Evolutionary conservation across 805 yeast species (phyloP).

Genomic region (Saturnispora zaruensis): DNA sequence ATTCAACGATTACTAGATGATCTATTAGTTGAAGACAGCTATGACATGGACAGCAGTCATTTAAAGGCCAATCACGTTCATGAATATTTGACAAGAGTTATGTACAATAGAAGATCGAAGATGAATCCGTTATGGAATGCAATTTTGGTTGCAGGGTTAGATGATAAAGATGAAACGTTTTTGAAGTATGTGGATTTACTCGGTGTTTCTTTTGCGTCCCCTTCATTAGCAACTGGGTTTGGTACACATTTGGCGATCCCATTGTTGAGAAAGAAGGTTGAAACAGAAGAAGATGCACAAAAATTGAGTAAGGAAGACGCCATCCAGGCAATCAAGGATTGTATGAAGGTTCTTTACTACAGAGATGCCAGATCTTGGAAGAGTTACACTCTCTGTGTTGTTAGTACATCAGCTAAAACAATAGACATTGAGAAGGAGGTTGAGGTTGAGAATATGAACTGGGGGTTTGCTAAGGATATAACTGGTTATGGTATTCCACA

Average conservation of each 20-base stretch:
- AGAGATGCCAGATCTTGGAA: slow-evolving; percentile 94
- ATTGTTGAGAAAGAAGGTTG: slow-evolving; percentile 74
- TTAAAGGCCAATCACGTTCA: slow-evolving; percentile 83
- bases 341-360: slow-evolving; percentile 91
- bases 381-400: slow-evolving; percentile 70
- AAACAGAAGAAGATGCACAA: slow-evolving; percentile 64
- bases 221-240: slow-evolving; percentile 90
- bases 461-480: slow-evolving; percentile 86
- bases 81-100: slow-evolving; percentile 73
- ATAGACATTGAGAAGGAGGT: slow-evolving; percentile 50
- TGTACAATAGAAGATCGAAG: slow-evolving; percentile 82
- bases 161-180: slow-evolving; percentile 60
- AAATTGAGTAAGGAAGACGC: slow-evolving; percentile 71
- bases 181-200: slow-evolving; percentile 81
- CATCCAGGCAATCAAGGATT: slow-evolving; percentile 62
- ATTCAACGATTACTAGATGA: slow-evolving; percentile 68
- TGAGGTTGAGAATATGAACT: slow-evolving; percentile 65
- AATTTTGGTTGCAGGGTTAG: slow-evolving; percentile 80
- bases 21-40: slow-evolving; percentile 67
- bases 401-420: slow-evolving; percentile 53
- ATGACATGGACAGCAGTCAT: slow-evolving; percentile 59
- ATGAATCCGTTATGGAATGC: slow-evolving; percentile 98
- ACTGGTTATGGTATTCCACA: slow-evolving; percentile 69
- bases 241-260: slow-evolving; percentile 95
- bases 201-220: slow-evolving; percentile 85